Percentiles rank a stretch among this genome's conserved stretches.
These are phyloP conservation scores for Aspergillus pseudotamarii DNA, from an alignment of 2,329 filamentous ascomycete species.

Conservation along the genomic window DNA sequence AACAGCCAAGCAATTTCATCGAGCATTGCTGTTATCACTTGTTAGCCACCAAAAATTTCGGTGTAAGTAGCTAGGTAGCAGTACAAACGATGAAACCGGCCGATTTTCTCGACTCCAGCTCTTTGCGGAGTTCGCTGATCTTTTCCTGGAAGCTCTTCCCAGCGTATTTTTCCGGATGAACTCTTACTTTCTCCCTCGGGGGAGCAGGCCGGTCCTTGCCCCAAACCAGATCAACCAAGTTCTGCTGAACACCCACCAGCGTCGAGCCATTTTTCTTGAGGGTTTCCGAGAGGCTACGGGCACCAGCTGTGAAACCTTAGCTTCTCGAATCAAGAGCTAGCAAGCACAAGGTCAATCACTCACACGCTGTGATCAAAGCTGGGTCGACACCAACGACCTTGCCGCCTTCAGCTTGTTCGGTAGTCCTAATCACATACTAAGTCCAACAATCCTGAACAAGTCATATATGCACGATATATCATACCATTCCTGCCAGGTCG, in stretches of 20 bases:
- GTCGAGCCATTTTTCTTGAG: constrained; percentile 83
- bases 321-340: not conserved
- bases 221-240: constrained; percentile 93
- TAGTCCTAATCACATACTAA: constrained; percentile 52
- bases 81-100: constrained; percentile 79
- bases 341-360: constrained; percentile 23
- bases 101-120: constrained; percentile 86
- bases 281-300: constrained; percentile 77
- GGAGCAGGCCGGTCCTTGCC: constrained; percentile 69
- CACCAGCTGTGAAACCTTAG: constrained; percentile 53
- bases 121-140: constrained; percentile 82
- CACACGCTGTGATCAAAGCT: constrained; percentile 74
- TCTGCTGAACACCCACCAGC: constrained; percentile 73
- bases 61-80: constrained; percentile 12
- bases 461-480: constrained; percentile 54
- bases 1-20: constrained; percentile 99
- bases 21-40: constrained; percentile 66
- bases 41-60: constrained; percentile 16
- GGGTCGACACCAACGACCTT: constrained; percentile 92
- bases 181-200: constrained; percentile 74
- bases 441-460: not conserved
- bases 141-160: constrained; percentile 84
- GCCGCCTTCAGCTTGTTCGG: constrained; percentile 80
- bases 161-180: constrained; percentile 72
- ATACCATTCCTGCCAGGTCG: constrained; percentile 96